phyloP scores from a whole-genome alignment of 2,329 filamentous ascomycete species.

The Cercospora berteroae region DNA sequence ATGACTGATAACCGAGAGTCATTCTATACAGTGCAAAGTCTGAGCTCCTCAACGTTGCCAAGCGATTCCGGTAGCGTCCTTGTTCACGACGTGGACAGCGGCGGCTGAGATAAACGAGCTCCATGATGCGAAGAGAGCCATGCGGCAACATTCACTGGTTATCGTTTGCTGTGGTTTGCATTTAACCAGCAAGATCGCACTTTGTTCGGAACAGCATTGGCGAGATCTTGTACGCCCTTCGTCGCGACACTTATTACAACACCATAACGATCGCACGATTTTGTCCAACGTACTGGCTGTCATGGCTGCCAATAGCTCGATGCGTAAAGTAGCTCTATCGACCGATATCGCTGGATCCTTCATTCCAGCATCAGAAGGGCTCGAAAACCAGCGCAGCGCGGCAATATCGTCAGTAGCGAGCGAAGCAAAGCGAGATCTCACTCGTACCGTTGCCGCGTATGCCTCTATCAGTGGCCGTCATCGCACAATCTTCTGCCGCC shows the following conservation, averaged over 20 bases:
- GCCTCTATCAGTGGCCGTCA: background rate
- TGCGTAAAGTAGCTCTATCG: background rate
- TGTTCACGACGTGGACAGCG: slow-evolving; percentile 17
- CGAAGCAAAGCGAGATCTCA: background rate
- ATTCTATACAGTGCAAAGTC: slow-evolving; percentile 16
- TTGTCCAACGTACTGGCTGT: background rate
- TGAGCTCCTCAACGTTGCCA: slow-evolving; percentile 25
- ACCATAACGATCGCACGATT: background rate
- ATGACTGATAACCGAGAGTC: background rate
- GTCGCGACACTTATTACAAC: background rate
- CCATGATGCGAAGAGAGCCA: too few relatives aligned
- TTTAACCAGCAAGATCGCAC: too few relatives aligned
- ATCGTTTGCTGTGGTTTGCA: background rate
- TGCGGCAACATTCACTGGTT: background rate
- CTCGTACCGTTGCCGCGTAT: background rate
- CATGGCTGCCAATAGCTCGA: background rate
- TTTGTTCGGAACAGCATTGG: too few relatives aligned
- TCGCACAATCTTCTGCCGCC: slow-evolving; percentile 1
- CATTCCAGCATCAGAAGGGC: background rate
- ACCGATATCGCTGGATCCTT: background rate
- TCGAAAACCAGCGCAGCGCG: background rate
- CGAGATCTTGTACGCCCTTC: background rate
- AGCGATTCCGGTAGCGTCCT: slow-evolving; percentile 34
- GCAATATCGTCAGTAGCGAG: background rate
- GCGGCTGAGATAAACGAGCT: too few relatives aligned